These are phyloP conservation scores for Fusarium vanettenii DNA, from an alignment of 2,329 filamentous ascomycete species.

Conservation along the genomic window DNA sequence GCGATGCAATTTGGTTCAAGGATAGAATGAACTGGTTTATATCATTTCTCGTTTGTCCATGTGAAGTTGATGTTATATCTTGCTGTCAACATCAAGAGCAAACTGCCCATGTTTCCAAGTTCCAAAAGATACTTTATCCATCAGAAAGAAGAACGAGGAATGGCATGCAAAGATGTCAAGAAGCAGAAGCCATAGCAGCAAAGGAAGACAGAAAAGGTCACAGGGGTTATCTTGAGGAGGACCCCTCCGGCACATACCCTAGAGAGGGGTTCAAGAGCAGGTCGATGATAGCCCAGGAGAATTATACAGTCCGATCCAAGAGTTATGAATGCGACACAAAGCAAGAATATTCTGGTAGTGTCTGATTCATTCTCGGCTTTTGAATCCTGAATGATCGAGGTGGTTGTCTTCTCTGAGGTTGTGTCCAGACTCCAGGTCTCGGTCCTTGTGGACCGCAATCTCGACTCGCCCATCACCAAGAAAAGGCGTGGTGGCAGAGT, in stretches of 20 bases:
- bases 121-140: no score
- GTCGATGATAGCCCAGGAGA: neutral
- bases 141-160: no score
- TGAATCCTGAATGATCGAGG: neutral
- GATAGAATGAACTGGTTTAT: conserved; percentile 40
- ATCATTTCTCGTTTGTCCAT: neutral
- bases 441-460: neutral
- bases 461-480: neutral
- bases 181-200: neutral
- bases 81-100: no score
- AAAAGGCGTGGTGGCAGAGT: conserved; percentile 2
- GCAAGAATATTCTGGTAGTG: neutral
- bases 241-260: neutral
- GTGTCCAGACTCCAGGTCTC: neutral
- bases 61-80: neutral
- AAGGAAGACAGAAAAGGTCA: neutral
- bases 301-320: neutral
- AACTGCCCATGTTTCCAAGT: no score
- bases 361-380: no score
- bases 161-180: neutral
- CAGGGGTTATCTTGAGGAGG: neutral
- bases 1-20: conserved; percentile 28
- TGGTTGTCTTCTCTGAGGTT: no score
- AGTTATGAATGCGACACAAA: neutral
- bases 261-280: neutral